These are phyloP conservation scores for Pestalotiopsis sp. DNA, from an alignment of 2,329 filamentous ascomycete species.

Conservation along the genomic window DNA sequence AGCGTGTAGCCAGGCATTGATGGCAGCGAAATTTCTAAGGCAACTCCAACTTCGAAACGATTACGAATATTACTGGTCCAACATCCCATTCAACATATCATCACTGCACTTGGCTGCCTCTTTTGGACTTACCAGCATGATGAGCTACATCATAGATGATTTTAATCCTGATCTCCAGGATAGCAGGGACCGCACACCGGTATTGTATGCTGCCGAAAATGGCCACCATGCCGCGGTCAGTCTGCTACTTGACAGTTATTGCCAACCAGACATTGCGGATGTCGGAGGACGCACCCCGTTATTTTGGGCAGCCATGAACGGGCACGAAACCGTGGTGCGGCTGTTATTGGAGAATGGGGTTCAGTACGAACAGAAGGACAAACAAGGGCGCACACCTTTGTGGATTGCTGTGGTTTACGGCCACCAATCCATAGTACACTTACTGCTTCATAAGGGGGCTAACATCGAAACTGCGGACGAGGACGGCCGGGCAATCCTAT, in stretches of 20 bases:
- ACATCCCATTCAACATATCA: not conserved
- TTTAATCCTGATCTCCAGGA: not conserved
- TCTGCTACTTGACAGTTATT: slow-evolving; percentile 3
- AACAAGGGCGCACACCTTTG: not conserved
- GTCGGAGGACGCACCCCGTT: not conserved
- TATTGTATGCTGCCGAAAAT: slow-evolving; percentile 3
- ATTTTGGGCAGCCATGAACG: not conserved
- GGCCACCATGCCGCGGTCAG: slow-evolving; percentile 6
- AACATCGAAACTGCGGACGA: no score
- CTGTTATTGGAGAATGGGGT: not conserved
- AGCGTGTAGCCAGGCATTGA: not conserved
- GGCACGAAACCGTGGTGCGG: not conserved
- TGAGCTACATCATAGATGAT: not conserved
- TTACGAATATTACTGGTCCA: no score
- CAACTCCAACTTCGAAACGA: no score
- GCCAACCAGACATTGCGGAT: not conserved
- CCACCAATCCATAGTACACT: not conserved
- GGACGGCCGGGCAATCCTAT: no score
- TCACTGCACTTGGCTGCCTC: slow-evolving; percentile 10
- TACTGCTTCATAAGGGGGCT: no score
- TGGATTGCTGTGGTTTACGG: not conserved
- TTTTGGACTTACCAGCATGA: slow-evolving; percentile 4
- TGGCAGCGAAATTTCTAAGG: not conserved
- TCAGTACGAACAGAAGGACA: not conserved
- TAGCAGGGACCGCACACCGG: slow-evolving; percentile 1